Conservation (phyloP, 106 monocot species). For the Alisma plantagoaquatica region DNA sequence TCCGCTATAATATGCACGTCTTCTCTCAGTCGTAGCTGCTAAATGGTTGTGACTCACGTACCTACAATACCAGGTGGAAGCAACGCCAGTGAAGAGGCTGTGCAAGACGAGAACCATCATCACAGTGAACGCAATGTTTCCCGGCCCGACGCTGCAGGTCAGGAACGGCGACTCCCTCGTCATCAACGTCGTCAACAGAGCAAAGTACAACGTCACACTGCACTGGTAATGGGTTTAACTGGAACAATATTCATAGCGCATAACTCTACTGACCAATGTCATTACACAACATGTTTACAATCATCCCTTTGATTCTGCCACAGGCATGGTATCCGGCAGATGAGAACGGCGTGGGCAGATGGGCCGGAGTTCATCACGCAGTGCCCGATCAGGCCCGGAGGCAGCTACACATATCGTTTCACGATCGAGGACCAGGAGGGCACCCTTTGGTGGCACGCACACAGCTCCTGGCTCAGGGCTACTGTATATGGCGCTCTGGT, state of each 20-base stretch:
- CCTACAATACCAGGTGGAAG: conserved; percentile 54
- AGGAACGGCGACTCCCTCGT: conserved; percentile 47
- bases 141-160: conserved; percentile 51
- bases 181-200: conserved; percentile 42
- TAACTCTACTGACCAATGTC: no score
- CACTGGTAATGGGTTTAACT: no score
- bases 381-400: conserved; percentile 50
- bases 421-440: conserved; percentile 51
- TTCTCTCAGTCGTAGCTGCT: not conserved
- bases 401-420: conserved; percentile 48
- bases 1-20: not conserved
- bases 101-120: conserved; percentile 48
- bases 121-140: conserved; percentile 61
- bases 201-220: conserved; percentile 49
- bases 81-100: conserved; percentile 66
- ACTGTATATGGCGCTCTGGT: conserved; percentile 57
- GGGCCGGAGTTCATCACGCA: conserved; percentile 60
- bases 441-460: conserved; percentile 66
- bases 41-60: not conserved
- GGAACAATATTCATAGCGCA: no score
- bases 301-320: no score
- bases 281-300: no score
- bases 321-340: conserved; percentile 55
- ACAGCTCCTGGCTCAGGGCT: conserved; percentile 55
- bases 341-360: conserved; percentile 53